These are phyloP conservation scores for Sisymbrium irio DNA, from an alignment of 345 rosid genomes.

Conservation along the genomic window DNA sequence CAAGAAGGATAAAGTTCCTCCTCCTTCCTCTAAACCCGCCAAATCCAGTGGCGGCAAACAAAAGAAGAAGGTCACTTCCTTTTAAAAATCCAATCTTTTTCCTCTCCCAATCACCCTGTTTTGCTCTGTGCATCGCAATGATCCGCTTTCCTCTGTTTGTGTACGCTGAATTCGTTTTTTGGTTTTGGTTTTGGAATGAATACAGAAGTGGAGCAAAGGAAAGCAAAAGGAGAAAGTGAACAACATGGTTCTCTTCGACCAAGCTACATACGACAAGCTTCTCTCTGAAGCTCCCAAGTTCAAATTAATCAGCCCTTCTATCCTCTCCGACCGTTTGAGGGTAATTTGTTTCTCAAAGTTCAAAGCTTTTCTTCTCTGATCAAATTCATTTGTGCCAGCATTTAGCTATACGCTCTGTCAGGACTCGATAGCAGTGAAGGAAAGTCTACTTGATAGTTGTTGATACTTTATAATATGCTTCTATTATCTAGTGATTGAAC, in stretches of 20 bases:
- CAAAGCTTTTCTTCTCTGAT: background rate
- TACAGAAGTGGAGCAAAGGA: conserved; percentile 65
- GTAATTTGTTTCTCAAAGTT: background rate
- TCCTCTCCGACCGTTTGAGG: conserved; percentile 50
- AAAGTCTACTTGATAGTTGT: background rate
- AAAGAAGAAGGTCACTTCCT: conserved; percentile 22
- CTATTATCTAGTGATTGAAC: no score
- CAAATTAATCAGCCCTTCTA: conserved; percentile 47
- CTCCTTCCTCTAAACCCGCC: conserved; percentile 35
- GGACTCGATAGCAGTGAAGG: background rate
- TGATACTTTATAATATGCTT: no score
- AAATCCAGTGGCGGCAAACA: conserved; percentile 35
- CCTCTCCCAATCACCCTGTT: background rate
- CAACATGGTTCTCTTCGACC: conserved; percentile 60
- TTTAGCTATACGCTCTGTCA: background rate
- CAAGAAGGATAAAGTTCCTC: conserved; percentile 34
- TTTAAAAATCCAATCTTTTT: background rate
- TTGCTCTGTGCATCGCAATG: background rate
- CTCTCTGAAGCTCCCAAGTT: conserved; percentile 50
- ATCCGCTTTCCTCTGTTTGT: background rate
- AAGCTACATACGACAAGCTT: conserved; percentile 51
- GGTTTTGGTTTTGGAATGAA: background rate
- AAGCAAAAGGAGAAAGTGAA: conserved; percentile 64
- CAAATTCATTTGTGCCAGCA: background rate
- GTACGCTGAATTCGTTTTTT: background rate